A percentile compares a stretch with the other conserved stretches of the same genome.
Evolutionary conservation across 495 filamentous ascomycete species (phyloP).

Genomic region (Trichocladium uniseriatum): DNA sequence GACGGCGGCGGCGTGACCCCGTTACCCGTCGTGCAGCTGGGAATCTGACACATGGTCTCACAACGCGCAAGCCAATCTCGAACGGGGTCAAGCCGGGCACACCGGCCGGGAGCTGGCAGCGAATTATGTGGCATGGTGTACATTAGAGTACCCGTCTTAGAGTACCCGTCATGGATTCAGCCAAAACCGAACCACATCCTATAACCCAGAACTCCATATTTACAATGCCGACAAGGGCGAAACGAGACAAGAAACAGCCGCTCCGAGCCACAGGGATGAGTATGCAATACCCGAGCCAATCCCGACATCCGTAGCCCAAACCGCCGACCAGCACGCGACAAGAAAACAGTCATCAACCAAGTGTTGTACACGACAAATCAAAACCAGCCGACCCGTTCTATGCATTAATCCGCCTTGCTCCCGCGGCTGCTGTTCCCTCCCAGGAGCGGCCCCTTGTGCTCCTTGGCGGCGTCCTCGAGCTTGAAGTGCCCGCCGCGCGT

Average conservation of each 20-base stretch:
- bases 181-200: neutral
- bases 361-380: no score
- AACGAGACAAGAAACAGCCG: neutral
- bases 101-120: no score
- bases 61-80: neutral
- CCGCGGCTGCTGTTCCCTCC: neutral
- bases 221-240: neutral
- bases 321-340: no score
- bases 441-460: slow-evolving; percentile 1
- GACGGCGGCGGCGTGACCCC: no score
- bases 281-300: slow-evolving; percentile 3
- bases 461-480: slow-evolving; percentile 8
- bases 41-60: slow-evolving; percentile 4
- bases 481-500: slow-evolving; percentile 5
- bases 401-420: slow-evolving; percentile 11
- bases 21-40: neutral
- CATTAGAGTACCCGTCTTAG: no score
- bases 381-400: neutral
- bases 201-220: neutral
- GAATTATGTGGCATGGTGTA: no score
- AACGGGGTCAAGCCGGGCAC: no score
- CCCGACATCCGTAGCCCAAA: no score
- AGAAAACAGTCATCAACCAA: neutral
- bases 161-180: no score
- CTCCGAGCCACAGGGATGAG: neutral